A percentile compares a stretch with the other conserved stretches of the same genome.
These are phyloP conservation scores for Closterium sp. DNA, from an alignment of 139 green algal species.

Conservation along the genomic window DNA sequence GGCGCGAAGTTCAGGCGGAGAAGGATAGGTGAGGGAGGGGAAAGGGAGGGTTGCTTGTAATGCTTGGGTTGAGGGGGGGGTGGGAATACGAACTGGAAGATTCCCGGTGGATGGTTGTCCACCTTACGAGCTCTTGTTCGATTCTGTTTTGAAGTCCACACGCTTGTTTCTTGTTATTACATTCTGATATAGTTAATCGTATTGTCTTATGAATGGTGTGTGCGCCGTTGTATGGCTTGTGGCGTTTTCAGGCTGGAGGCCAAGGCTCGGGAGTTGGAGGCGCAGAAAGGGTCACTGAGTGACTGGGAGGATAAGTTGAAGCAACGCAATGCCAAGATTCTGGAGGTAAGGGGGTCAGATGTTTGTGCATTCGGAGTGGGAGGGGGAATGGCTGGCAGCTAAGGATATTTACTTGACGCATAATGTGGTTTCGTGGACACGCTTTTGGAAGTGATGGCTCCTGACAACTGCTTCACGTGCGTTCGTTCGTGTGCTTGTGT, in stretches of 20 bases:
- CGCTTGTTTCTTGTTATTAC: not conserved
- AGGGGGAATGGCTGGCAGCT: not conserved
- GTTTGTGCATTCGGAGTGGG: not conserved
- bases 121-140: too few species aligned
- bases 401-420: not conserved
- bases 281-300: not conserved
- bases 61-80: too few species aligned
- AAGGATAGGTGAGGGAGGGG: not conserved
- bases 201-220: not conserved
- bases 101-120: too few species aligned
- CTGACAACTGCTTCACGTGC: not conserved
- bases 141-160: not conserved
- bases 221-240: not conserved
- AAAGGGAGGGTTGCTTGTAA: too few species aligned
- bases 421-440: not conserved
- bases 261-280: not conserved
- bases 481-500: not conserved
- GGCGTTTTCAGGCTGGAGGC: not conserved
- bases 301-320: not conserved
- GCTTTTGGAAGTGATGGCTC: not conserved
- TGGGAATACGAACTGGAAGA: too few species aligned
- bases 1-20: not conserved
- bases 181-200: not conserved
- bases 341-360: not conserved
- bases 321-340: not conserved